phyloP scores from a whole-genome alignment of 257 asterid genomes.

The Lavandula angustifolia region DNA sequence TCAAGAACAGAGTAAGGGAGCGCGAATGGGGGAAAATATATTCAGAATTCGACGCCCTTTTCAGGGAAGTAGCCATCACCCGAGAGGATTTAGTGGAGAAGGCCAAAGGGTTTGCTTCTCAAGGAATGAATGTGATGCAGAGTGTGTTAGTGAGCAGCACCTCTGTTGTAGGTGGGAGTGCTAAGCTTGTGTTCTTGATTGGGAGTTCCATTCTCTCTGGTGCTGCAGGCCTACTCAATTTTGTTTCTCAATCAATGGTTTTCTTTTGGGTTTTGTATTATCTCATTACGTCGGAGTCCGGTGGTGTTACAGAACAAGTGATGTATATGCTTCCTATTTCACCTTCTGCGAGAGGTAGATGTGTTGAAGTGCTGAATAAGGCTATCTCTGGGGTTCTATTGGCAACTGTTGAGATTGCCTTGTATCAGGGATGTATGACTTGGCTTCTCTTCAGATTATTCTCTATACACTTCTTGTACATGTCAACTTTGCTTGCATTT shows the following conservation, averaged over 20 bases:
- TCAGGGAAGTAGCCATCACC: constrained; percentile 68
- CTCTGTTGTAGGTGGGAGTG: constrained; percentile 78
- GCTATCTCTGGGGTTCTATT: constrained; percentile 85
- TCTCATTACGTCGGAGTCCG: constrained; percentile 90
- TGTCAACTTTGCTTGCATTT: constrained; percentile 85
- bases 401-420: constrained; percentile 87
- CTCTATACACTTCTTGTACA: constrained; percentile 77
- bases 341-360: constrained; percentile 60
- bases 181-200: constrained; percentile 60
- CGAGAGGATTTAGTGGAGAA: constrained; percentile 80
- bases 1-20: constrained; percentile 58
- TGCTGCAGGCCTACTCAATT: constrained; percentile 80
- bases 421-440: constrained; percentile 91
- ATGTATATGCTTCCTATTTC: constrained; percentile 88
- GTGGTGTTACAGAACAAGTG: constrained; percentile 95
- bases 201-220: constrained; percentile 82
- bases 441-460: constrained; percentile 83
- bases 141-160: constrained; percentile 63
- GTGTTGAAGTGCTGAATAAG: constrained; percentile 81
- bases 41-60: constrained; percentile 60
- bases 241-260: constrained; percentile 78
- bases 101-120: constrained; percentile 88
- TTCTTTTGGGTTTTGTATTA: constrained; percentile 88
- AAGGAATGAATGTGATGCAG: constrained; percentile 80
- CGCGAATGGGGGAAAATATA: constrained; percentile 83